phyloP scores from a whole-genome alignment of 768 basidiomycete genomes.

The Amanita molliuscula region DNA sequence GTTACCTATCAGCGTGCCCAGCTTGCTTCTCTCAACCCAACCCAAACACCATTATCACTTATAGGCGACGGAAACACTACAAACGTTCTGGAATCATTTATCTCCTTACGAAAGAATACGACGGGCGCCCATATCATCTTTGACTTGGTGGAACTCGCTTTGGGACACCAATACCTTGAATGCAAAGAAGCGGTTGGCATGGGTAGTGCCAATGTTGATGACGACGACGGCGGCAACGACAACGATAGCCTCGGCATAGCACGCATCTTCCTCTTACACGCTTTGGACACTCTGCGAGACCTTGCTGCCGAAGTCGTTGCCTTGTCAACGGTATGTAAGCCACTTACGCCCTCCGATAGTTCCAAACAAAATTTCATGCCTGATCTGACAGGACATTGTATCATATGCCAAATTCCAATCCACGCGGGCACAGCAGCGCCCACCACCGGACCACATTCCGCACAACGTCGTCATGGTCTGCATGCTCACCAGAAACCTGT shows the following conservation, averaged over 20 bases:
- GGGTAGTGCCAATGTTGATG: too few species aligned
- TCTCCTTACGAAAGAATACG: constrained; percentile 34
- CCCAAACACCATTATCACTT: constrained; percentile 8
- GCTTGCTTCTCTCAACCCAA: constrained; percentile 22
- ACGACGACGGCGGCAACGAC: too few species aligned
- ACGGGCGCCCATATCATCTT: constrained; percentile 41
- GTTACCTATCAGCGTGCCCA: too few species aligned
- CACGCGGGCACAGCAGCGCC: constrained; percentile 12
- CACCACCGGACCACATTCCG: constrained; percentile 13
- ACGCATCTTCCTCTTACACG: background rate
- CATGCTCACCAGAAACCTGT: constrained; percentile 29
- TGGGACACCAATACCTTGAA: constrained; percentile 9
- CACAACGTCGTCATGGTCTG: constrained; percentile 43
- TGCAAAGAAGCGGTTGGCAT: background rate
- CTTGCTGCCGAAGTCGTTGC: constrained; percentile 39
- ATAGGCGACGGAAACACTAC: constrained; percentile 13
- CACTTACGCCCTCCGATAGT: background rate
- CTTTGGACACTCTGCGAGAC: constrained; percentile 22
- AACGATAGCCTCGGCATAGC: constrained; percentile 7
- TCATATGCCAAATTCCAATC: constrained; percentile 40
- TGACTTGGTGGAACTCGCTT: constrained; percentile 38
- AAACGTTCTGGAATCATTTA: constrained; percentile 36
- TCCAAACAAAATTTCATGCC: too few species aligned
- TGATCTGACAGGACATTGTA: constrained; percentile 39
- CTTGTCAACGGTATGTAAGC: constrained; percentile 37